Percentiles rank a stretch among this genome's conserved stretches.
These are phyloP conservation scores for Teunomyces aglyptinius DNA, from an alignment of 805 yeast genomes.

Conservation along the genomic window DNA sequence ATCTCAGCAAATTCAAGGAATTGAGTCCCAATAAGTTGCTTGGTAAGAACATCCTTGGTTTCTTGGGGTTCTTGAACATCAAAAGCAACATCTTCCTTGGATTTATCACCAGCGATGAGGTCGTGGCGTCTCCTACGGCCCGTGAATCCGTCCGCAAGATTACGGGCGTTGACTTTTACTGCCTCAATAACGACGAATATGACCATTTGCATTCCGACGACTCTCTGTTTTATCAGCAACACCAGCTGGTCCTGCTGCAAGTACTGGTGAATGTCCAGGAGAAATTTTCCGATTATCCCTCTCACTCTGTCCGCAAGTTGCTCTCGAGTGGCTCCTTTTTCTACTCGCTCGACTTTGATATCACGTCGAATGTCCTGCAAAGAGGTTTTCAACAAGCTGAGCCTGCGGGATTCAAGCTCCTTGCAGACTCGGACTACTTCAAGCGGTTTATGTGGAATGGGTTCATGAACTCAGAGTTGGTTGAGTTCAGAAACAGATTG, in stretches of 20 bases:
- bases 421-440: conserved; percentile 41
- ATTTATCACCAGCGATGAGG: conserved; percentile 52
- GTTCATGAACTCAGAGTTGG: conserved; percentile 44
- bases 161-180: conserved; percentile 61
- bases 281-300: conserved; percentile 33
- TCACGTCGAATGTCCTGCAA: conserved; percentile 45
- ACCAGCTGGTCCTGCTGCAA: conserved; percentile 4
- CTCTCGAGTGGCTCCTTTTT: conserved; percentile 48
- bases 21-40: conserved; percentile 30
- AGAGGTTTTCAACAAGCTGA: conserved; percentile 29
- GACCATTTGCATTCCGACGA: conserved; percentile 34
- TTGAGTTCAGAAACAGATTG: conserved; percentile 46
- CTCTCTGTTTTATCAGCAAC: not conserved
- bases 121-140: conserved; percentile 59
- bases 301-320: conserved; percentile 44
- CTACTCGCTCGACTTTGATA: conserved; percentile 47
- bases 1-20: conserved; percentile 42
- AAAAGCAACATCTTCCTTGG: conserved; percentile 57
- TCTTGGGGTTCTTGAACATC: conserved; percentile 58
- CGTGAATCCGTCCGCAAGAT: conserved; percentile 53
- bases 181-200: conserved; percentile 55
- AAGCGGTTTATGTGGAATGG: conserved; percentile 52
- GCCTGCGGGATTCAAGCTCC: conserved; percentile 19
- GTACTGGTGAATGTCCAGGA: conserved; percentile 10
- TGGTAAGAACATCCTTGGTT: conserved; percentile 44